Evolutionary conservation across 1,139 yeast genomes (phyloP).

Genomic region (Meyerozyma athensensis): DNA sequence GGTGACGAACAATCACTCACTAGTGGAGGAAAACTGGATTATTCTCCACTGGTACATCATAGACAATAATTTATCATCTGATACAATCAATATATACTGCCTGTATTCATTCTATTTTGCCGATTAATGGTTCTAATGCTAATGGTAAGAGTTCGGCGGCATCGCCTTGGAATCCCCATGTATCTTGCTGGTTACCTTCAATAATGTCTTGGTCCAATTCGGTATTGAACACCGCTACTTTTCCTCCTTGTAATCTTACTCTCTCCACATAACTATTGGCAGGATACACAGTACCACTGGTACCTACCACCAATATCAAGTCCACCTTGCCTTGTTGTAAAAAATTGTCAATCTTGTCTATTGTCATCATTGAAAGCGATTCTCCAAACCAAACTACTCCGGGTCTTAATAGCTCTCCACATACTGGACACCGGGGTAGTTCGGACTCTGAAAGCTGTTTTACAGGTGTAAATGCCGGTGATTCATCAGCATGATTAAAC

Average conservation of each 20-base stretch:
- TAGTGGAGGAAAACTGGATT: neutral
- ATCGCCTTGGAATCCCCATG: constrained; percentile 79
- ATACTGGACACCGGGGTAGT: constrained; percentile 75
- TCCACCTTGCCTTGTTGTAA: constrained; percentile 59
- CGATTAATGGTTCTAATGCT: constrained; percentile 54
- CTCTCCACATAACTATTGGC: constrained; percentile 87
- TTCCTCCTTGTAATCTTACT: constrained; percentile 67
- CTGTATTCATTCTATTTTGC: constrained; percentile 9
- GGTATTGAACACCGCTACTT: constrained; percentile 78
- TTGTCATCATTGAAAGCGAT: constrained; percentile 57
- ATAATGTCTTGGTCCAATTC: constrained; percentile 47
- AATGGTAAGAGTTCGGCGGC: constrained; percentile 67
- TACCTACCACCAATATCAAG: constrained; percentile 75
- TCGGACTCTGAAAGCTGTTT: constrained; percentile 43
- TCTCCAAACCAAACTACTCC: constrained; percentile 96
- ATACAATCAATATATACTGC: neutral
- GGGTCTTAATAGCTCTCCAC: constrained; percentile 62
- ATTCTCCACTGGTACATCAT: neutral
- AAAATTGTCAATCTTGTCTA: constrained; percentile 68
- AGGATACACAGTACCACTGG: constrained; percentile 84
- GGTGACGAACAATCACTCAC: neutral
- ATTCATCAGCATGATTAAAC: constrained; percentile 13
- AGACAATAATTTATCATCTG: neutral
- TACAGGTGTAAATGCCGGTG: constrained; percentile 47
- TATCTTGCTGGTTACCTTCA: constrained; percentile 35